Base-by-base conservation (phyloP, 352 stramenopile genomes). In the Phytophthora hybrid region DNA sequence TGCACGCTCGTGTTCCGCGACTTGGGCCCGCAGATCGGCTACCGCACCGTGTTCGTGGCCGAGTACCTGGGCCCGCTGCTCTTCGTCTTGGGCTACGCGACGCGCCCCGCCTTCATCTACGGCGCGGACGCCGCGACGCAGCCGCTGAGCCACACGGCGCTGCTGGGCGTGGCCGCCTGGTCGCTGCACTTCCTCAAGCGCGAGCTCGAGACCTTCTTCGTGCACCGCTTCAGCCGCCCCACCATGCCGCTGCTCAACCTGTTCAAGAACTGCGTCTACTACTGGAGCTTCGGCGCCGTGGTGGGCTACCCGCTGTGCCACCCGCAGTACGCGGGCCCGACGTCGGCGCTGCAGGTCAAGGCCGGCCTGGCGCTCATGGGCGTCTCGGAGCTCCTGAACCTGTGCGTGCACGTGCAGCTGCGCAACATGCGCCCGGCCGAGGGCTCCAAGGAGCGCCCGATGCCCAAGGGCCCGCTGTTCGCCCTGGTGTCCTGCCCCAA, bases 191-290 rank as follows among this genome's bases (percentile, higher is more conserved):
- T 96, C 66, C 60, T 93, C 39, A 98, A 98, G 82, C 81, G 91
- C 54, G 81, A 95, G 71, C 63, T 97, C 49, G 91, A 98, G 76
- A 97, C 91, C 23, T 76, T 97, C 55, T 97, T 97, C 70, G 90
- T 97, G 61, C 91, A 98, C 76, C 89, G 87, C 72, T 98, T 98
- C 76, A 93, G 79, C 51, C 87, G 85, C 57, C 80, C 87, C 49
- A 98, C 89, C 41, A 97, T 98, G 92, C 91, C 92, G 16, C 74
- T 98, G 47, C 76, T 71, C 31, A 97, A 98, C 73, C 66, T 98
- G 10, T 97, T 97, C 73, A 97, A 97, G 78, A 98, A 98, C 82
- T 97, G 90, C 79, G 73, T 72, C 34, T 97, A 97, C 77, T 98
- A 98, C 79, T 97, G 90, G 88, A 78, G 65, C 26, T 97, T 95